Base-by-base conservation (phyloP, 1,284 basidiomycete genomes). In the Hymenochaete sp. region DNA sequence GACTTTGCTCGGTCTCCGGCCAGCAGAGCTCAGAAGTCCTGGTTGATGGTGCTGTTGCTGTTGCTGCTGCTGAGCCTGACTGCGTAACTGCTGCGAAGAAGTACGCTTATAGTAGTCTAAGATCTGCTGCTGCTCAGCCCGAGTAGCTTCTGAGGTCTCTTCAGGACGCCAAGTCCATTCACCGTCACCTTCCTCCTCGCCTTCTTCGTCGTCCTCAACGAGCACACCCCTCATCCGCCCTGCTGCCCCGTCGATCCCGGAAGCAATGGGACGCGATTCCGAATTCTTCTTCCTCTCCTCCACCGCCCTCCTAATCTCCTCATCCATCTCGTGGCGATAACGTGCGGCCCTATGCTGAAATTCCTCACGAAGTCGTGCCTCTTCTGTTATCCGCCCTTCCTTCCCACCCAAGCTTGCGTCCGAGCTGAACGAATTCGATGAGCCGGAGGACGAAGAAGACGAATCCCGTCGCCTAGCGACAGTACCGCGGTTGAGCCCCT, bases 111-210 rank as follows among this genome's bases (percentile, higher is more conserved):
- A 44, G 1, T 42, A 29, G n/a, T 48, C 42, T 42, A 42, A 48
- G 14, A 48, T 48, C 16, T 44, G 42, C 31, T 48, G 47, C 42
- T 48, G 47, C 21, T 48, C 47, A 27, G 38, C 36, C 10, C 47
- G 26, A 18, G 44, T 42, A 24, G 42, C 37, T 21, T 43, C 42
- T 16, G 6, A 27, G 13, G 21, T 27, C 29, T 14, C 37, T 13
- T 44, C 47, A 14, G 47, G 47, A 11, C 47, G 26, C 47, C 47
- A 48, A 4, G 38, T 26, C 47, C 47, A 48, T 22, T 48, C 47
- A n/a, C n/a, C n/a, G 8, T 48, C 47, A 3, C 36, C 22, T 6
- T 47, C 45, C 5, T 19, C 38, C 28, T 27, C 37, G 35, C 33
- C 13, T 25, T 22, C 35, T 5, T 36, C 42, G n/a, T 37, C 43